Conservation (phyloP, 2,329 filamentous ascomycete species). For the Apiospora kogelbergensis region DNA sequence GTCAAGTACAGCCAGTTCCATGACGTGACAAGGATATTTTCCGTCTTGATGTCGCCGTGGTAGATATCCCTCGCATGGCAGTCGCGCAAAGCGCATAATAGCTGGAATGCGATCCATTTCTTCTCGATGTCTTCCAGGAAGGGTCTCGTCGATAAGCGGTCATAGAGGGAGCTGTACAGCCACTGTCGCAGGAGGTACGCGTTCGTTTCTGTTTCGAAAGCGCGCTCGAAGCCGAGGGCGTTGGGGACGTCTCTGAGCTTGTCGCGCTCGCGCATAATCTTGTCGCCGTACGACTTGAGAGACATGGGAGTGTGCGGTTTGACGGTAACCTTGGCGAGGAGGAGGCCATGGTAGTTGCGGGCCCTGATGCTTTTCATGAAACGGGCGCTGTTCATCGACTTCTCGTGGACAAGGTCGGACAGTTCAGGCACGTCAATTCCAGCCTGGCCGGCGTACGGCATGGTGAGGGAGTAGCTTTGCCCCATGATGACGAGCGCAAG, state of each 20-base stretch:
- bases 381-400: conserved; percentile 83
- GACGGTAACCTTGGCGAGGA: conserved; percentile 91
- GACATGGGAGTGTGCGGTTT: conserved; percentile 86
- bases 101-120: conserved; percentile 96
- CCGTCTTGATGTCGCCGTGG: conserved; percentile 98
- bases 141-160: conserved; percentile 91
- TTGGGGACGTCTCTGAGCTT: conserved; percentile 83
- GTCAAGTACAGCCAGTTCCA: conserved; percentile 99
- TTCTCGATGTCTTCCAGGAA: conserved; percentile 98
- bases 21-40: conserved; percentile 94
- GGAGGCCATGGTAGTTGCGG: conserved; percentile 83
- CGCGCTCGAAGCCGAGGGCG: conserved; percentile 83
- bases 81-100: conserved; percentile 88
- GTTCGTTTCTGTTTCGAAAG: conserved; percentile 87
- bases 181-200: conserved; percentile 94
- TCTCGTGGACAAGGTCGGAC: conserved; percentile 87
- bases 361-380: conserved; percentile 98
- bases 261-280: conserved; percentile 77
- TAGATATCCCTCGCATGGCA: conserved; percentile 88
- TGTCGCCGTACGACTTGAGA: conserved; percentile 74
- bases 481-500: conserved; percentile 63
- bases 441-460: conserved; percentile 85
- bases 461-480: conserved; percentile 92
- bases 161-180: conserved; percentile 94
- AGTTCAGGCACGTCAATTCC: conserved; percentile 94